These are phyloP conservation scores for Hygrophila difformis DNA, from an alignment of 257 asterid genomes.

Conservation along the genomic window DNA sequence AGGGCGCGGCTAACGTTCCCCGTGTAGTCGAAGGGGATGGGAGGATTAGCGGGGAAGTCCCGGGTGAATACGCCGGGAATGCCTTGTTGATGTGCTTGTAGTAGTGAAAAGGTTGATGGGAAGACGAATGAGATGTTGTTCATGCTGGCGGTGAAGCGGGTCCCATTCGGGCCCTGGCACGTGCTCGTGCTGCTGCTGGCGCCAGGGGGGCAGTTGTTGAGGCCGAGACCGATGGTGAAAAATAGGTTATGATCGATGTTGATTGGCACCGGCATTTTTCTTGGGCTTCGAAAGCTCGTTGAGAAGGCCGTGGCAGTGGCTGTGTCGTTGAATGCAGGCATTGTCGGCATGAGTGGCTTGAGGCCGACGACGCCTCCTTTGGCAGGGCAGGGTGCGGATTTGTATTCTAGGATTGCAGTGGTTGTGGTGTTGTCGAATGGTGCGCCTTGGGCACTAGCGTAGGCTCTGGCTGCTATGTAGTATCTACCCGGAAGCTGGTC, in stretches of 20 bases:
- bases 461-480: conserved; percentile 84
- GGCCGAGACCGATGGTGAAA: conserved; percentile 77
- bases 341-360: conserved; percentile 42
- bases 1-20: conserved; percentile 76
- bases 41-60: conserved; percentile 72
- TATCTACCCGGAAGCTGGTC: conserved; percentile 60
- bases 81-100: conserved; percentile 72
- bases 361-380: conserved; percentile 27
- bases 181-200: conserved; percentile 25
- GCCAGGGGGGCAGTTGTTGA: conserved; percentile 55
- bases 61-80: conserved; percentile 76
- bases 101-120: conserved; percentile 63
- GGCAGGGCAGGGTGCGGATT: conserved; percentile 42
- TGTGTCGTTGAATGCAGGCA: conserved; percentile 87
- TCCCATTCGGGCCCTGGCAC: conserved; percentile 90
- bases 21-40: conserved; percentile 58
- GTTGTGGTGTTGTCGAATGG: conserved; percentile 89
- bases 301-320: conserved; percentile 69
- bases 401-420: conserved; percentile 78
- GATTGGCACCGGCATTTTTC: conserved; percentile 45
- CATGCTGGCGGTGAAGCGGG: conserved; percentile 85
- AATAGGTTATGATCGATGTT: conserved; percentile 69
- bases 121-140: conserved; percentile 73
- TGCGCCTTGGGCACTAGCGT: conserved; percentile 76
- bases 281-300: conserved; percentile 53